phyloP scores from a whole-genome alignment of 2,329 filamentous ascomycete species.

The Neonectria sp. region DNA sequence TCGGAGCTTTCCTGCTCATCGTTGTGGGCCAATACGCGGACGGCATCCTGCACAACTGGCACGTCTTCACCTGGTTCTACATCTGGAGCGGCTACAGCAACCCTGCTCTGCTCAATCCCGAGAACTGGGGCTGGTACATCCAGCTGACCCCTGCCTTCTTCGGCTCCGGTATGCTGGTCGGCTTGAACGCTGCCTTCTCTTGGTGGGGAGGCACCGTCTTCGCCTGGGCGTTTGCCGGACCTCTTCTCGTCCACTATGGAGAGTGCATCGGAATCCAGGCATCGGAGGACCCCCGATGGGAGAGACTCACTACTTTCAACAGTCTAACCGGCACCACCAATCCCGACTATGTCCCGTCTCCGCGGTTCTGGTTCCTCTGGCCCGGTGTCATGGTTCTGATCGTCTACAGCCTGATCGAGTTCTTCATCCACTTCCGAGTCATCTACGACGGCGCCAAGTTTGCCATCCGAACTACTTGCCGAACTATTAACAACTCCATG shows the following conservation, averaged over 20 bases:
- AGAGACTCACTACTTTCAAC: constrained; percentile 49
- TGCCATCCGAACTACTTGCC: constrained; percentile 50
- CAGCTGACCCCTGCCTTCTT: constrained; percentile 74
- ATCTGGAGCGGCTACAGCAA: constrained; percentile 69
- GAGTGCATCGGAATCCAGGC: constrained; percentile 62
- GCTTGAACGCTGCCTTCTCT: constrained; percentile 69
- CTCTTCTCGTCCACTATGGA: constrained; percentile 64
- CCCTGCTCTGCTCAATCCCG: constrained; percentile 62
- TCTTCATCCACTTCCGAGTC: constrained; percentile 57
- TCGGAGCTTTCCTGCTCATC: constrained; percentile 65
- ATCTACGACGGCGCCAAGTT: constrained; percentile 54
- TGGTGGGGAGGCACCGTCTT: constrained; percentile 70
- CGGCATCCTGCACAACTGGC: constrained; percentile 74
- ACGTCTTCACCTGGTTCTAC: constrained; percentile 67
- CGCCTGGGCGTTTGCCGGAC: constrained; percentile 69
- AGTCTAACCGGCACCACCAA: constrained; percentile 49
- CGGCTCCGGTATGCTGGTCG: constrained; percentile 67
- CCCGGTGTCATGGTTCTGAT: constrained; percentile 62
- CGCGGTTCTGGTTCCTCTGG: constrained; percentile 61
- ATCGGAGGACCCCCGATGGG: constrained; percentile 50
- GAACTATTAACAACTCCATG: constrained; percentile 50
- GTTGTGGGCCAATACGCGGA: constrained; percentile 72
- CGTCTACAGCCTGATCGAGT: constrained; percentile 58
- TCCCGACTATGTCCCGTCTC: constrained; percentile 52
- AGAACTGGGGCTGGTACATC: constrained; percentile 75